Conservation (phyloP, 345 rosid species). For the Heritiera fomes region DNA sequence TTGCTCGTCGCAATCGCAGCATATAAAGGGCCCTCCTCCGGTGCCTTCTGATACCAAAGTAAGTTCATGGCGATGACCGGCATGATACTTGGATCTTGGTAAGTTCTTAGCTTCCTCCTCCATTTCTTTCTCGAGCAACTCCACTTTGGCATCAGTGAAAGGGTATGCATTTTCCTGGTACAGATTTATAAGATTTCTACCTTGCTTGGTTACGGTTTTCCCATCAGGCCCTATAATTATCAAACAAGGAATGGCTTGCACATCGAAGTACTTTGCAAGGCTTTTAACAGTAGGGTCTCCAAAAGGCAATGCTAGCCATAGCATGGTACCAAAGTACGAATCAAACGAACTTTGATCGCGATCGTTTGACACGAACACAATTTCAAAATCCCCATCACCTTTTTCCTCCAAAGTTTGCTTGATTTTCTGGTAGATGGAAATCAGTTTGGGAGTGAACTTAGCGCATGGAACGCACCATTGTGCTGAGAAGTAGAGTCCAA, state of each 20-base stretch:
- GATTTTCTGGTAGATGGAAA: conserved; percentile 50
- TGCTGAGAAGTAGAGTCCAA: conserved; percentile 59
- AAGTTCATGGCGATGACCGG: conserved; percentile 56
- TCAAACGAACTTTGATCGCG: conserved; percentile 38
- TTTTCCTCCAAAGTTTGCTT: conserved; percentile 31
- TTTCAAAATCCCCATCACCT: conserved; percentile 41
- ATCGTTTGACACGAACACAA: conserved; percentile 51
- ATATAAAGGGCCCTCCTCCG: conserved; percentile 63
- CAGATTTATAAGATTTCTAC: conserved; percentile 51
- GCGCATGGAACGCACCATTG: conserved; percentile 59
- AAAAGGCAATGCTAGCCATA: conserved; percentile 57
- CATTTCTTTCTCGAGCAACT: conserved; percentile 42
- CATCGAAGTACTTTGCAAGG: conserved; percentile 49
- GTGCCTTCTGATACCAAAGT: conserved; percentile 54
- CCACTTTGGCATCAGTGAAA: conserved; percentile 48
- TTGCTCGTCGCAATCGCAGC: conserved; percentile 67
- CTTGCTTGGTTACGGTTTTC: conserved; percentile 54
- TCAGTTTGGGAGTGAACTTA: conserved; percentile 52
- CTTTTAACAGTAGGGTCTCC: conserved; percentile 41
- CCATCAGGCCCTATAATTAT: conserved; percentile 61
- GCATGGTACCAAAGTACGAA: conserved; percentile 45
- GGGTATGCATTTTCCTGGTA: conserved; percentile 57
- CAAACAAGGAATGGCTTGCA: conserved; percentile 53
- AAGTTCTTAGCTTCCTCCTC: conserved; percentile 52
- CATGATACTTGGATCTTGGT: conserved; percentile 43